Evolutionary conservation across 306 rosid genomes (phyloP), one percentile per base, ranked within the genome.

Genomic region (Bauhinia variegata): DNA sequence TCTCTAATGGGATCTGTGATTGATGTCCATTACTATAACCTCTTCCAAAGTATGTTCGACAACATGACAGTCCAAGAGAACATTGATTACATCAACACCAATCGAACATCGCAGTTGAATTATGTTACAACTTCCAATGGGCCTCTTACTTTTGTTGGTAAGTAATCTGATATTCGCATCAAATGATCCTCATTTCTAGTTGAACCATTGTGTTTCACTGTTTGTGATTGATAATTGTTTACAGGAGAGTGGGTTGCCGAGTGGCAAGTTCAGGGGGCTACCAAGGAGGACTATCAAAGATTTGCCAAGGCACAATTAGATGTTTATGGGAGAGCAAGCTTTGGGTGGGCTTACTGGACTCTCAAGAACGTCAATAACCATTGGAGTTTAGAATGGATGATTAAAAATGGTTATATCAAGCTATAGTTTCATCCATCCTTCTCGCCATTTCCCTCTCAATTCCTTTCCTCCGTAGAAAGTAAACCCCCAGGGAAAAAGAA

Each of bases 311-410:
- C 95, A 31, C 95, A 88, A 57, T 32, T 84, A 14, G 82, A 79
- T 5, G 84, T 91, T 30, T 91, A 37, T 58, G 84, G 80, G n/a
- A 53, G 71, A 74, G 90, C 95, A n/a, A 75, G 86, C 41, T 87
- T 88, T 80, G 97, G 95, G 10, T 91, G 97, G 95, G 84, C 90
- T 75, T 87, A 91, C 3, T 91, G 95, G 95, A 63, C 88, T 38
- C 81, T 85, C n/a, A 84, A 75, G 57, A 87, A 87, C 32, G 90
- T 76, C 13, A 76, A 84, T n/a, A 75, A 54, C 8, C 83, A 78
- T 43, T 91, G 92, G 92, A 91, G 88, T 77, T 64, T 91, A 7
- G 72, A 91, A 49, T 91, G 97, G 97, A 88, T 82, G 90, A 80
- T 91, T 59, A 74, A 75, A 7, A 91, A 86, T 62, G 88, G 86